Evolutionary conservation across 2,329 filamentous ascomycete species (phyloP), one percentile per base, ranked within the genome.

Genomic region (Nemania sp.): DNA sequence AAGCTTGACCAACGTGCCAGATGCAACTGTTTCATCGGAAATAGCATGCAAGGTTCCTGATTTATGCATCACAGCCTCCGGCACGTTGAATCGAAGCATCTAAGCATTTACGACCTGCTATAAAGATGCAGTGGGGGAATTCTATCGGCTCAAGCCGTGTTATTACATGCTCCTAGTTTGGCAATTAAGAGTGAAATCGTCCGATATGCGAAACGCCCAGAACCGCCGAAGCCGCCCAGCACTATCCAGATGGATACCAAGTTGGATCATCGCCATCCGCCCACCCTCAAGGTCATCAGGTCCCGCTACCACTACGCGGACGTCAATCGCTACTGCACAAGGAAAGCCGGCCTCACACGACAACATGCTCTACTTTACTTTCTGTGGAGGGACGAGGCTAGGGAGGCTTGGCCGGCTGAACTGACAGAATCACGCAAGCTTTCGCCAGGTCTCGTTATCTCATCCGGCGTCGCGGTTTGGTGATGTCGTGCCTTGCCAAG

Each of bases 21-120:
- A 46, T 51, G 30, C 14, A 37, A 55, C 47, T 42, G 47, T 55
- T 55, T 55, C 52, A 55, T 55, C 47, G 14, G 34, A 55, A 48
- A 47, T 52, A 55, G 47, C 40, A 52, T 40, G 30, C 31, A 24
- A 47, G 28, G 24, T 26, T n/a, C 20, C 30, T 37, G 40, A 31
- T 34, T 34, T 17, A 17, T 23, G 26, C 34, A 34, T 11, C 41
- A 46, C 41, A 28, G 26, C 46, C 46, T 42, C 46, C 23, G 15
- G 12, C 30, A 23, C 11, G 46, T 36, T 45, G 22, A 3, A 15
- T 46, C 46, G 46, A 46, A 17, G 40, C 46, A 50, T 34, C 26
- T 28, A 11, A 24, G 43, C n/a, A 30, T 30, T 39, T 39, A 24
- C 40, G 9, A 17, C 39, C n/a, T 14, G 22, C 22, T 37, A 15